phyloP scores from a whole-genome alignment of 768 basidiomycete species.

The Sporobolomyces phaffii region DNA sequence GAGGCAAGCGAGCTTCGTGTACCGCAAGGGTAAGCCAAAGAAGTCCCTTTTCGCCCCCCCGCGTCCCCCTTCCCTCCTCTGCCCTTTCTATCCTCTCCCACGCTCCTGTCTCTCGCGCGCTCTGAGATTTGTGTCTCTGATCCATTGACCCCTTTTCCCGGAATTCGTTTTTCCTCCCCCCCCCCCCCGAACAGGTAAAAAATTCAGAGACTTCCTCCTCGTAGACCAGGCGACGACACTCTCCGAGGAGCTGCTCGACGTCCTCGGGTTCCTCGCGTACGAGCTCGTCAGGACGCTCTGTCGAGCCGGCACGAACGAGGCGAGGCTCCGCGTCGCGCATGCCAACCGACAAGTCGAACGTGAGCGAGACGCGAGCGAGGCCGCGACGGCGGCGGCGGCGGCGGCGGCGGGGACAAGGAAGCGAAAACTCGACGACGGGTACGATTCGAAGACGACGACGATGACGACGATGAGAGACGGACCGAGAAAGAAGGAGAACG shows the following conservation, averaged over 20 bases:
- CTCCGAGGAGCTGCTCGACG: conserved; percentile 92
- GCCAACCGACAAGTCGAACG: not conserved
- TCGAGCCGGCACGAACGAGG: not conserved
- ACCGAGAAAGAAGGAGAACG: no score
- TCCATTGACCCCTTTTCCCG: not conserved
- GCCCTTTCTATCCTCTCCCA: not conserved
- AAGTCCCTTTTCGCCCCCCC: no score
- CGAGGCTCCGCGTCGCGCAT: not conserved
- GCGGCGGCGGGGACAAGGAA: no score
- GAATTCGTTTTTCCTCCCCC: no score
- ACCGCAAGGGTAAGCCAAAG: conserved; percentile 80
- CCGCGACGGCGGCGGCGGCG: not conserved
- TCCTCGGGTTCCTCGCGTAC: conserved; percentile 93
- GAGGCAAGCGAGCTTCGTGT: conserved; percentile 92
- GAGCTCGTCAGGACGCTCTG: conserved; percentile 94
- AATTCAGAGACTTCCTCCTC: conserved; percentile 89
- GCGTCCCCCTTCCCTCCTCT: not conserved
- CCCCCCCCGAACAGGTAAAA: no score
- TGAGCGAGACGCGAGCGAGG: not conserved
- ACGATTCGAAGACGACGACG: no score
- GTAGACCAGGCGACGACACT: conserved; percentile 47
- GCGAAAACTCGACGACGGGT: no score
- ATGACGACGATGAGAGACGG: no score
- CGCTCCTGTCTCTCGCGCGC: not conserved
- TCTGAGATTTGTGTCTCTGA: not conserved